Conservation (phyloP, 208 protist species). For the Novymonas esmeraldas region DNA sequence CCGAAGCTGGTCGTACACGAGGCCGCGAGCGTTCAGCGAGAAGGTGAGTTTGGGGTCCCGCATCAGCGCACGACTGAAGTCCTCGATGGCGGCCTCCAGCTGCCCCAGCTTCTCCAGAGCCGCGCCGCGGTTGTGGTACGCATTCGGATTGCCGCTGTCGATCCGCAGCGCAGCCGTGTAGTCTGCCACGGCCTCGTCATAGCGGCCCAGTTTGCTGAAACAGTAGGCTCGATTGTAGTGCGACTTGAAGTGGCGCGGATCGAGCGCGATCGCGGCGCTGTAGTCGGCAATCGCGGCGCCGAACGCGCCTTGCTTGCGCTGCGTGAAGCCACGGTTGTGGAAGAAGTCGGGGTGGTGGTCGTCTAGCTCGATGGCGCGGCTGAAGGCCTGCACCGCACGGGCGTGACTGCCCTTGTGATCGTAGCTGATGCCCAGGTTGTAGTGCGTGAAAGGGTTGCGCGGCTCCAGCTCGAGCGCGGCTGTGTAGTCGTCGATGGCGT, state of each 20-base stretch:
- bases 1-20: constrained; percentile 66
- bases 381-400: constrained; percentile 68
- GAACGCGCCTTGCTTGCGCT: constrained; percentile 67
- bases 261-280: constrained; percentile 59
- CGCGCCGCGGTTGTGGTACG: constrained; percentile 89
- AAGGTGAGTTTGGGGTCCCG: constrained; percentile 60
- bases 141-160: constrained; percentile 67
- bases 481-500: constrained; percentile 81
- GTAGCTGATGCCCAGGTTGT: constrained; percentile 90
- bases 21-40: constrained; percentile 81
- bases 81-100: constrained; percentile 63
- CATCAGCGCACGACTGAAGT: constrained; percentile 75
- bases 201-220: constrained; percentile 76
- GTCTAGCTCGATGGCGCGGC: constrained; percentile 72
- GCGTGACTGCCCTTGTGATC: constrained; percentile 63
- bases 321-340: constrained; percentile 84
- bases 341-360: constrained; percentile 70
- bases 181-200: constrained; percentile 65
- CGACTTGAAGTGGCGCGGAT: constrained; percentile 90
- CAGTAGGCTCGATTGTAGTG: constrained; percentile 94
- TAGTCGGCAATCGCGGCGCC: constrained; percentile 83
- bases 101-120: constrained; percentile 68
- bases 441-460: constrained; percentile 83
- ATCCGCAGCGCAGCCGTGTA: constrained; percentile 78
- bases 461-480: constrained; percentile 69